Evolutionary conservation across 805 yeast species (phyloP), one percentile per base, ranked within the genome.

Genomic region (Candida maesae): DNA sequence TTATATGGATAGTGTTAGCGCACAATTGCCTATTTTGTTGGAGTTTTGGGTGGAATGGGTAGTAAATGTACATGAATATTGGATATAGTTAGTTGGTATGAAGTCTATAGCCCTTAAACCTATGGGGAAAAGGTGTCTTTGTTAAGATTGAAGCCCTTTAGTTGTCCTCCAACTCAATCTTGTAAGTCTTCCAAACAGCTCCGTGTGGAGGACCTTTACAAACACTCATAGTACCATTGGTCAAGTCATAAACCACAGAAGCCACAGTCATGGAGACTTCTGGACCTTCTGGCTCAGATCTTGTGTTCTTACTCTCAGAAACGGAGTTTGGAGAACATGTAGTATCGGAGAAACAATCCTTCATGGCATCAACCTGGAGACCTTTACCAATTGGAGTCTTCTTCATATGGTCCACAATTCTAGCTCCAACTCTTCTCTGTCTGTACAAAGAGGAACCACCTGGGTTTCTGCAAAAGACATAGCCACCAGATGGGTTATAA

Each of bases 151-250:
- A 21, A 21, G 24, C 10, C 24, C 10, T 10, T 8, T 21, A 21
- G 24, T 21, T 21, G 24, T 21, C 12, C 26, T 35, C 39, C 44
- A 33, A 39, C 38, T 39, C 41, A 21, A 44, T 44, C 16, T 24
- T 25, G 36, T 44, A 44, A 4, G 39, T 28, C 28, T 70, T 70
- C 33, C 72, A 71, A 6, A 70, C 67, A 51, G 81, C 87, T 32
- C 74, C 79, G 5, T 64, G 49, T 17, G 49, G 49, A 10, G 49
- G 49, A 18, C 49, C 49, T 19, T 45, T 45, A 36, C 49, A 45
- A 10, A 45, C 44, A 14, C 45, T 29, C 49, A 45, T 45, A 10
- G 39, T 33, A 34, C 49, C 49, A 14, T 45, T 38, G 11, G 46
- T 41, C 30, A 45, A 34, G 24, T 45, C 49, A 18, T 45, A 45